phyloP scores from a whole-genome alignment of 1,284 basidiomycete genomes.

The Ceratobasidium sp. region DNA sequence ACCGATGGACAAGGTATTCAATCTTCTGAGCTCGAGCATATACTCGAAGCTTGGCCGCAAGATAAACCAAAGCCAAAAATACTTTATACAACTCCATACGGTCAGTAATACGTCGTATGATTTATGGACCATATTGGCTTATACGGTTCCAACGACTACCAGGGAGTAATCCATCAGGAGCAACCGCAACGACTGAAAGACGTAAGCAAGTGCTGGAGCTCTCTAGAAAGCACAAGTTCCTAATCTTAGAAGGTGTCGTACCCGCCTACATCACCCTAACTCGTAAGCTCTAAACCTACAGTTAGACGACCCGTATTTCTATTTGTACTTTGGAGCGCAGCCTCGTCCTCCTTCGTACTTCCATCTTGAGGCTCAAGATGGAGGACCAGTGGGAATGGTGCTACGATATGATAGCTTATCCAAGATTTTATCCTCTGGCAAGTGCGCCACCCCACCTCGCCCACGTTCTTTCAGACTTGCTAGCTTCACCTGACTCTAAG shows the following conservation, averaged over 20 bases:
- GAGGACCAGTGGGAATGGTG: slow-evolving; percentile 71
- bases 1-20: slow-evolving; percentile 85
- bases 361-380: slow-evolving; percentile 71
- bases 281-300: background rate
- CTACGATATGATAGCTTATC: slow-evolving; percentile 90
- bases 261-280: slow-evolving; percentile 20
- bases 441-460: background rate
- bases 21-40: slow-evolving; percentile 72
- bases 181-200: slow-evolving; percentile 79
- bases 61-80: slow-evolving; percentile 82
- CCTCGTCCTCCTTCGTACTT: slow-evolving; percentile 83
- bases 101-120: background rate
- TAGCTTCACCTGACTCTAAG: no score
- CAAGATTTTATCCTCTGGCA: slow-evolving; percentile 87
- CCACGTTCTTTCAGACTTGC: no score
- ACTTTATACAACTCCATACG: slow-evolving; percentile 82
- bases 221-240: slow-evolving; percentile 81
- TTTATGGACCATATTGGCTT: background rate
- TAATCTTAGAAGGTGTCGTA: slow-evolving; percentile 84
- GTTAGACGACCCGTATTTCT: slow-evolving; percentile 84
- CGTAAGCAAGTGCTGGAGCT: slow-evolving; percentile 84
- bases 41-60: slow-evolving; percentile 82
- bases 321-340: slow-evolving; percentile 76
- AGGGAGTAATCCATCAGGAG: slow-evolving; percentile 62
- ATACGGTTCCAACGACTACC: background rate